A percentile compares a stretch with the other conserved stretches of the same genome.
These are phyloP conservation scores for Sicyos baderoa DNA, from an alignment of 306 rosid genomes.

Conservation along the genomic window DNA sequence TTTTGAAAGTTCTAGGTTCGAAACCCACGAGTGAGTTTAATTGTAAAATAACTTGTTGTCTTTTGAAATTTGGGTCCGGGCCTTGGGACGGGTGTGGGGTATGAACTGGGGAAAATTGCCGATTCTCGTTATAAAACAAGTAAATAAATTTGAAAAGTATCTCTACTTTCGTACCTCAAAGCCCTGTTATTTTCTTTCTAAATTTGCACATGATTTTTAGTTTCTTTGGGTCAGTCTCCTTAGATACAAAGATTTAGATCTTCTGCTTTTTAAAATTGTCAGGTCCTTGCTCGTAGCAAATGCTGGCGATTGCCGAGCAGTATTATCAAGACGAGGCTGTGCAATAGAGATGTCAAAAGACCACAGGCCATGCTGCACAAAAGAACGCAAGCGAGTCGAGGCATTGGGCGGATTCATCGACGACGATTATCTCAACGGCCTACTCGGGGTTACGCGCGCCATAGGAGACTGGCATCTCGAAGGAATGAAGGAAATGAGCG, in stretches of 20 bases:
- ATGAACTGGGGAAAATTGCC: too few species aligned
- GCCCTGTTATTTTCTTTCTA: background rate
- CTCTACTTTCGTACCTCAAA: background rate
- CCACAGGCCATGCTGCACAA: constrained; percentile 60
- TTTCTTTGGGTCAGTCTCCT: too few species aligned
- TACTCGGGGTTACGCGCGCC: constrained; percentile 76
- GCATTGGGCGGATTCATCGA: constrained; percentile 67
- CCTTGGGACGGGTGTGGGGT: too few species aligned
- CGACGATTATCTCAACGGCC: constrained; percentile 69
- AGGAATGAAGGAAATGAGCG: constrained; percentile 72
- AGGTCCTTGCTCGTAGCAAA: constrained; percentile 94
- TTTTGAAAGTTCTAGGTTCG: too few species aligned
- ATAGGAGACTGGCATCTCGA: constrained; percentile 92
- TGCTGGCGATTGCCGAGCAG: constrained; percentile 94
- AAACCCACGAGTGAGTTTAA: too few species aligned
- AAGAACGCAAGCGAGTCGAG: constrained; percentile 65
- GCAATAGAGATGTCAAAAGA: constrained; percentile 81
- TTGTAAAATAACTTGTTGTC: too few species aligned
- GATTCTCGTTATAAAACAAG: too few species aligned
- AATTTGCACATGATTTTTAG: background rate
- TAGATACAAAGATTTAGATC: too few species aligned
- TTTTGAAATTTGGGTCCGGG: too few species aligned
- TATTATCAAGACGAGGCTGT: constrained; percentile 57
- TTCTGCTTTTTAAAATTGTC: too few species aligned
- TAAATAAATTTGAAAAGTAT: background rate